These are phyloP conservation scores for Daldinia grandis DNA, from an alignment of 495 filamentous ascomycete genomes.

Conservation along the genomic window DNA sequence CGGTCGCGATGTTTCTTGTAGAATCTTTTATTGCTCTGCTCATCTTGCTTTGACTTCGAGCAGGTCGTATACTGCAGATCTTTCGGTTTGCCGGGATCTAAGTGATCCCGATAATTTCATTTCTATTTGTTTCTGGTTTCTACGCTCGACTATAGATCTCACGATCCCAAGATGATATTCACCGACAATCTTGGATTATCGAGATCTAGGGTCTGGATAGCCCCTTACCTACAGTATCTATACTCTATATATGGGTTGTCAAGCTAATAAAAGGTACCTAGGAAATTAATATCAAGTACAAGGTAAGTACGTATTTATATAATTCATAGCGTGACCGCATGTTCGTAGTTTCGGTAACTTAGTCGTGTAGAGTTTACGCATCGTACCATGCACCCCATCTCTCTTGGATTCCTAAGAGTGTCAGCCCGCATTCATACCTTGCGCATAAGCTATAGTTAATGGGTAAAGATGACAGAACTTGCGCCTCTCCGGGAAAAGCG, in stretches of 20 bases:
- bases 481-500: neutral
- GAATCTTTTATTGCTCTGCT: neutral
- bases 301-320: neutral
- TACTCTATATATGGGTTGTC: neutral
- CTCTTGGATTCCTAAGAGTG: neutral
- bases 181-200: slow-evolving; percentile 14
- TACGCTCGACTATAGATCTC: neutral
- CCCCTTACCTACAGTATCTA: neutral
- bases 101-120: neutral
- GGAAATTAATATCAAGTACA: too few species aligned
- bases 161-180: slow-evolving; percentile 9
- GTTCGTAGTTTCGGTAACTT: slow-evolving; percentile 2
- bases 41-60: neutral
- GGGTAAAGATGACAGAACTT: slow-evolving; percentile 6
- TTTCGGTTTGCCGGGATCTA: neutral
- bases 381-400: slow-evolving; percentile 28
- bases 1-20: neutral
- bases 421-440: slow-evolving; percentile 28
- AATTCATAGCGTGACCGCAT: slow-evolving; percentile 29
- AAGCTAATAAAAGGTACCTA: neutral
- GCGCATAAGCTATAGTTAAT: slow-evolving; percentile 20
- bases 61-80: neutral
- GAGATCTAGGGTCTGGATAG: neutral
- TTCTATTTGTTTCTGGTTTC: neutral
- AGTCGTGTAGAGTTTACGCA: slow-evolving; percentile 24